Evolutionary conservation across 202 grass and related monocot genomes (phyloP).

Genomic region (Elaeis oleifera): DNA sequence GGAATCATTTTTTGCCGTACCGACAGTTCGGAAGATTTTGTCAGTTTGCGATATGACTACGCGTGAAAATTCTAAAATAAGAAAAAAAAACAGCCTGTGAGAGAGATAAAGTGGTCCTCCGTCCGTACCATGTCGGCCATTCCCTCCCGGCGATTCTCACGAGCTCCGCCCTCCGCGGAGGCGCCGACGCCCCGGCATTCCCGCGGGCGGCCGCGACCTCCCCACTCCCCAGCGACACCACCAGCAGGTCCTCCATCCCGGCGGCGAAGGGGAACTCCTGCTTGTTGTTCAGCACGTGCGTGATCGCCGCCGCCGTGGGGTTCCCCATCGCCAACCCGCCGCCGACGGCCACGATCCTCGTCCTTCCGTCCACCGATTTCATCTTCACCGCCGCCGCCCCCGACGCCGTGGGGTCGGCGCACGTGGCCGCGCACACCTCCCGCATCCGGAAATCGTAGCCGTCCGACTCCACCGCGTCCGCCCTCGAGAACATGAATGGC

Average conservation of each 20-base stretch:
- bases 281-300: slow-evolving; percentile 93
- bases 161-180: slow-evolving; percentile 31
- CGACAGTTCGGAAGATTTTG: too few relatives aligned
- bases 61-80: background rate
- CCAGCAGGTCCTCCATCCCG: slow-evolving; percentile 64
- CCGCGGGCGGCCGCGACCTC: slow-evolving; percentile 15
- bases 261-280: slow-evolving; percentile 65
- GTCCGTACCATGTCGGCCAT: slow-evolving; percentile 73
- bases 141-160: slow-evolving; percentile 80
- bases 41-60: too few relatives aligned
- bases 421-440: slow-evolving; percentile 86
- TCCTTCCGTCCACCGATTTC: slow-evolving; percentile 51
- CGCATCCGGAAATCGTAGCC: slow-evolving; percentile 76
- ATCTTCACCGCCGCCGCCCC: slow-evolving; percentile 41
- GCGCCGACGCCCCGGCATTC: background rate
- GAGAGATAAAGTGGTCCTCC: background rate
- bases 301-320: slow-evolving; percentile 83
- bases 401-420: slow-evolving; percentile 35
- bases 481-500: slow-evolving; percentile 85
- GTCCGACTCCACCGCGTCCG: slow-evolving; percentile 65
- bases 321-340: slow-evolving; percentile 70
- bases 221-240: slow-evolving; percentile 72
- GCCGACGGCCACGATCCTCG: slow-evolving; percentile 56
- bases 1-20: too few relatives aligned
- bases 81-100: background rate